Evolutionary conservation across 2,329 filamentous ascomycete species (phyloP), one percentile per base, ranked within the genome.

Genomic region (Drechslerella coelobrocha): DNA sequence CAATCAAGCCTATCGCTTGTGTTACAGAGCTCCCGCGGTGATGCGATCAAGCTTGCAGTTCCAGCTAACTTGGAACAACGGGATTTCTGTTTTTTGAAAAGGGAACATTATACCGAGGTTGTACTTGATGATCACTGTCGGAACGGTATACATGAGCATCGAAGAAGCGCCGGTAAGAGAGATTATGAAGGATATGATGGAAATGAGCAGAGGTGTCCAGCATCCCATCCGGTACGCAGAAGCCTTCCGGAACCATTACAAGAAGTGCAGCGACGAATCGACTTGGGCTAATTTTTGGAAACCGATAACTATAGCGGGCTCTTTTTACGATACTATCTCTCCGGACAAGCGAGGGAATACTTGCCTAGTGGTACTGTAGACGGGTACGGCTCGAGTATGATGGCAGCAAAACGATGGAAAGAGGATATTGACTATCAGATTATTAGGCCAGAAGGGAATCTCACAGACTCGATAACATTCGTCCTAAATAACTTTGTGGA

Each of bases 101-200:
- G 94, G 95, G 73, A 99, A 99, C 79, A 97, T 99, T 75, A 89
- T 99, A 68, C 94, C 94, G 23, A 88, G 94, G 74, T 83, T 99
- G 73, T 99, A 99, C 79, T 88, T 99, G 69, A 99, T 99, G 95
- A 94, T 99, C 77, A 99, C 95, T 0, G 95, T 99, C 39, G 94
- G 94, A 66, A 99, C 94, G 60, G 95, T 96, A 52, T 99, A 99
- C 83, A 99, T 99, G 94, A 89, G 91, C 24, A 95, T 99, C 77
- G 90, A 94, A 77, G 94, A 97, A 84, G 94, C 95, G 66, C 94
- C 94, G 0, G 94, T 99, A 75, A 99, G 99, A 81, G 94, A 99
- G 82, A 91, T 99, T 73, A 99, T 99, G 94, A 99, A 99, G 81
- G 94, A 99, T 80, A 99, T 99, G 94, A 99, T 99, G 94, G 94